Evolutionary conservation across 176 grass and related monocot genomes (phyloP), one percentile per base, ranked within the genome.

Genomic region (Zoysia japonica): DNA sequence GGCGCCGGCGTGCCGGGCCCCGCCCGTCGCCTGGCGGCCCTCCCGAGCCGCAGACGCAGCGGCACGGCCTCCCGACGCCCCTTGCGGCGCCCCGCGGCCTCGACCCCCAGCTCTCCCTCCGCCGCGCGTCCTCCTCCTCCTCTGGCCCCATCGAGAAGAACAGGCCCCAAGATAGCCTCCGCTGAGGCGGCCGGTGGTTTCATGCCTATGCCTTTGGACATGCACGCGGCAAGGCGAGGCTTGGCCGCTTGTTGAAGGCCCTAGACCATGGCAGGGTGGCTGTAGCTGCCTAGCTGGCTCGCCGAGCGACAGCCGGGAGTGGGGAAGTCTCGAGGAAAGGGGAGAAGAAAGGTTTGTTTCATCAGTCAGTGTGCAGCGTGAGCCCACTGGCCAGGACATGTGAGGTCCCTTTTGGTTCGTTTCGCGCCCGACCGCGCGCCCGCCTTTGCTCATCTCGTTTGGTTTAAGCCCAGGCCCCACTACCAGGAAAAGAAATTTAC

Each of bases 1-100:
- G 91, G 91, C 12, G 76, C 65, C 14, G 91, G 88, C 13, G 91
- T 93, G 75, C 70, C 83, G 39, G 85, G 85, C 9, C 82, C 88
- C 10, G 78, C 85, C 19, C 82, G 69, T 53, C 73, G 86, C 65
- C 82, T 53, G 69, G 48, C 53, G 69, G 48, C 53, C 88, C 81
- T 60, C 75, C 86, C 44, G 2, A 88, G 86, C 19, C 19, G 86
- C 81, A 84, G 52, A 62, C 86, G 75, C 75, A 88, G 80, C 61
- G 75, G 86, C 46, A 79, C 46, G 52, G 51, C 59, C 71, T 77
- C 49, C 55, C 64, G 37, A 56, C 54, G 69, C 20, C 4, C 71
- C 53, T 7, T 37, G 4, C 63, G 51, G 19, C 40, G 78, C 36
- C 7, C 69, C 13, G 52, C 10, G 41, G 78, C 47, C 81, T 56